Evolutionary conservation across 768 basidiomycete species (phyloP).

Genomic region (Pseudohyphozyma bogoriensis): DNA sequence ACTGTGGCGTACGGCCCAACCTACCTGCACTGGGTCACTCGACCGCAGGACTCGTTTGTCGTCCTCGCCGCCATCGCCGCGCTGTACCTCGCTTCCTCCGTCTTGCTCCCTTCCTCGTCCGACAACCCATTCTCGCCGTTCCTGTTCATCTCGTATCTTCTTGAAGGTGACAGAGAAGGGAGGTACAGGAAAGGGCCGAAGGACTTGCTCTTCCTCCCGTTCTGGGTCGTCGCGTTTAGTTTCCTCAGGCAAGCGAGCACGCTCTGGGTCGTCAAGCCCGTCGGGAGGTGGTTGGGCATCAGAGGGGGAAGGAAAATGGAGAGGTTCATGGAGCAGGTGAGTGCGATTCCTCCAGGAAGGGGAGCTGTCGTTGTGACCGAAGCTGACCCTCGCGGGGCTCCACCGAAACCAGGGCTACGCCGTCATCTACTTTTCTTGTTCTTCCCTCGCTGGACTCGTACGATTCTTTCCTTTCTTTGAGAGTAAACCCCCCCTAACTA

Average conservation of each 20-base stretch:
- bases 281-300: slow-evolving; percentile 64
- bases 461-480: neutral
- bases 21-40: too few species aligned
- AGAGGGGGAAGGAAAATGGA: slow-evolving; percentile 56
- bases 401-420: slow-evolving; percentile 67
- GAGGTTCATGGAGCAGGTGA: slow-evolving; percentile 74
- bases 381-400: too few species aligned
- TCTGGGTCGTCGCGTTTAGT: slow-evolving; percentile 78
- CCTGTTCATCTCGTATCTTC: slow-evolving; percentile 58
- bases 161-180: slow-evolving; percentile 36
- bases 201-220: slow-evolving; percentile 69
- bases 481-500: too few species aligned
- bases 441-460: slow-evolving; percentile 63
- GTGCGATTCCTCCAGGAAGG: neutral
- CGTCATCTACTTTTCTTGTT: slow-evolving; percentile 58
- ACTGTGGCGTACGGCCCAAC: too few species aligned
- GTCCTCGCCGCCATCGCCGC: too few species aligned
- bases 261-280: slow-evolving; percentile 52
- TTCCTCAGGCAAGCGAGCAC: slow-evolving; percentile 69
- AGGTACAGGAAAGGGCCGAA: slow-evolving; percentile 50
- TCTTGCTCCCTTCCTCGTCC: too few species aligned
- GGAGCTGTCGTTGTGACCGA: neutral
- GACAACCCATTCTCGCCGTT: slow-evolving; percentile 70
- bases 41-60: too few species aligned
- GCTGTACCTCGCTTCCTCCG: too few species aligned